These are phyloP conservation scores for Naganishia onofrii DNA, from an alignment of 768 basidiomycete genomes.

Conservation along the genomic window DNA sequence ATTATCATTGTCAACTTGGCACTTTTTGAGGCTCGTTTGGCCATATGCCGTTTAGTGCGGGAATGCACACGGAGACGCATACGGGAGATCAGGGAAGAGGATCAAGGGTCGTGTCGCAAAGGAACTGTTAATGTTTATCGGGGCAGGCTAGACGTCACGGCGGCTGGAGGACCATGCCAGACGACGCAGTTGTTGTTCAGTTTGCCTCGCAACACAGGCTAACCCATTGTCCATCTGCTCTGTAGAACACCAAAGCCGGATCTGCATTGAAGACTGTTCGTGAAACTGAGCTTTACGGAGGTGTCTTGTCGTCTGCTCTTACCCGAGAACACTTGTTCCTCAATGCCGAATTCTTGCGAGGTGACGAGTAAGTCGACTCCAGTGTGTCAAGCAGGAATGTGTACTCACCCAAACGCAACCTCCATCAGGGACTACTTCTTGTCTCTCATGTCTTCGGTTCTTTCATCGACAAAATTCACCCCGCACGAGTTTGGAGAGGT, in stretches of 20 bases:
- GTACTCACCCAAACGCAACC: not conserved
- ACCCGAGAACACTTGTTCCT: constrained; percentile 86
- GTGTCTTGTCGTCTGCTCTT: constrained; percentile 77
- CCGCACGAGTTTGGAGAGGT: constrained; percentile 56
- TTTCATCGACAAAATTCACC: constrained; percentile 72
- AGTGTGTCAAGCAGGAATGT: not conserved
- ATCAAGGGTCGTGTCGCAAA: not conserved
- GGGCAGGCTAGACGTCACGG: not conserved
- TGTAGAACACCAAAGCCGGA: constrained; percentile 76
- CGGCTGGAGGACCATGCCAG: not conserved
- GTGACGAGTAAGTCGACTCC: constrained; percentile 79
- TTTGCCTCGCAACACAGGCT: not conserved
- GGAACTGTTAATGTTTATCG: not conserved
- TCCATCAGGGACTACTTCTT: constrained; percentile 82
- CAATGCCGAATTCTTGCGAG: constrained; percentile 90
- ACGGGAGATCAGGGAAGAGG: not conserved
- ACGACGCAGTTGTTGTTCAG: not conserved
- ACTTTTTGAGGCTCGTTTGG: not conserved
- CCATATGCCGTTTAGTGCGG: not conserved
- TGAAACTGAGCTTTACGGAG: constrained; percentile 90
- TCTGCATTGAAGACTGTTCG: constrained; percentile 86
- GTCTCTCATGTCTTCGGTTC: constrained; percentile 76
- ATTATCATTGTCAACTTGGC: not conserved
- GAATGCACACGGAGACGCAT: not conserved
- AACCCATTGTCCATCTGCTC: not conserved